A percentile compares a stretch with the other conserved stretches of the same genome.
Evolutionary conservation across 2,329 filamentous ascomycete genomes (phyloP).

Genomic region (Cladosporium halotolerans): DNA sequence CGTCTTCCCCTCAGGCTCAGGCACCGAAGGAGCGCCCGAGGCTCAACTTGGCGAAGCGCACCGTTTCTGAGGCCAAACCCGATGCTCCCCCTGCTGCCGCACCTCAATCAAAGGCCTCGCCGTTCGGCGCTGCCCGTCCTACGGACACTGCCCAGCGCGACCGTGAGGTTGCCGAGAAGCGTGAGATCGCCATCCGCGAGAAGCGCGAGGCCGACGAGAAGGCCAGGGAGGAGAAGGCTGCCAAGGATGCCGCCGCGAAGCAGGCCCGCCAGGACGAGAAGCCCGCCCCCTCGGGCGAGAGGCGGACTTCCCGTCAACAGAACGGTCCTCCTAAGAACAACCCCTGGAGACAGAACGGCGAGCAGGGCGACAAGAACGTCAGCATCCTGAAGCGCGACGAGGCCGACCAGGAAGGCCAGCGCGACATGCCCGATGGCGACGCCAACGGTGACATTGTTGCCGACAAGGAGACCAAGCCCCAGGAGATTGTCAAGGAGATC

Average conservation of each 20-base stretch:
- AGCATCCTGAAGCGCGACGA: conserved; percentile 47
- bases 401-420: conserved; percentile 32
- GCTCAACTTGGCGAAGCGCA: conserved; percentile 85
- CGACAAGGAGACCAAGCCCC: conserved; percentile 50
- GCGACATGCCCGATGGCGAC: conserved; percentile 39
- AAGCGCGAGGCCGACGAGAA: conserved; percentile 87
- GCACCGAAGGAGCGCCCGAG: conserved; percentile 64
- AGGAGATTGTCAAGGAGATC: conserved; percentile 46
- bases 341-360: conserved; percentile 29
- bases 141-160: conserved; percentile 90
- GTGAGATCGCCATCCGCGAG: conserved; percentile 64
- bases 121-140: conserved; percentile 87
- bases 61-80: conserved; percentile 67
- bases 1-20: conserved; percentile 63
- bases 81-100: conserved; percentile 31
- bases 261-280: conserved; percentile 40
- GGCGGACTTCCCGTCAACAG: conserved; percentile 23
- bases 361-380: conserved; percentile 19
- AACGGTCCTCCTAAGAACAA: conserved; percentile 28
- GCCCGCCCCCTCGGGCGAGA: conserved; percentile 25
- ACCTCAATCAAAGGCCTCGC: conserved; percentile 74
- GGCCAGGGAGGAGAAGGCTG: conserved; percentile 61
- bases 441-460: conserved; percentile 47
- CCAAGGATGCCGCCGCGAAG: conserved; percentile 56
- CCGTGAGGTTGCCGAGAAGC: conserved; percentile 84